Conservation (phyloP, 768 basidiomycete genomes). For the Leccinum fibrillosum region DNA sequence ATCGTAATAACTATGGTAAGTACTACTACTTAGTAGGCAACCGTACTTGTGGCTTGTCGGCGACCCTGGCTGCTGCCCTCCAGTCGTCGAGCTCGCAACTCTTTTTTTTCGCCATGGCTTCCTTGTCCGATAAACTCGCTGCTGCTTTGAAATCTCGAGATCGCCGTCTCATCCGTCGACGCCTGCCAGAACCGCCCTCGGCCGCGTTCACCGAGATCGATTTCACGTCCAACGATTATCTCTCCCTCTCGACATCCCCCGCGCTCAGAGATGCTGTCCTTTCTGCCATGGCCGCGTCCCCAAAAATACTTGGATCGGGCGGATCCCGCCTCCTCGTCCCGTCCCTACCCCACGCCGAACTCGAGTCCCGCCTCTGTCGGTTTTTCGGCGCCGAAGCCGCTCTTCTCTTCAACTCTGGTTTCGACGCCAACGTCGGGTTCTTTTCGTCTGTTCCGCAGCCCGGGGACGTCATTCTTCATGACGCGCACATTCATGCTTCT, state of each 20-base stretch:
- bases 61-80: not conserved
- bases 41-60: not conserved
- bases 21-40: not conserved
- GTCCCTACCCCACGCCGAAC: conserved; percentile 49
- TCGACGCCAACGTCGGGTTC: conserved; percentile 88
- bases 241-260: conserved; percentile 68
- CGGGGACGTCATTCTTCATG: conserved; percentile 75
- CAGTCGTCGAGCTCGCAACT: not conserved
- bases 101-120: conserved; percentile 17
- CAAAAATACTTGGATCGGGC: conserved; percentile 77
- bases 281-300: conserved; percentile 42
- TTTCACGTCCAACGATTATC: conserved; percentile 92
- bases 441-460: conserved; percentile 77
- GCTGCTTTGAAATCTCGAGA: conserved; percentile 64
- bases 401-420: conserved; percentile 89
- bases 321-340: conserved; percentile 83
- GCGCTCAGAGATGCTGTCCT: conserved; percentile 60
- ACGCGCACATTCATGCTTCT: conserved; percentile 87
- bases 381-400: conserved; percentile 67
- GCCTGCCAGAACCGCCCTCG: conserved; percentile 55
- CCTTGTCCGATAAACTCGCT: conserved; percentile 39
- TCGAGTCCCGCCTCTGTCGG: conserved; percentile 64
- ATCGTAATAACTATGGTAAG: not conserved
- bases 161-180: conserved; percentile 62
- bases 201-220: conserved; percentile 41